Evolutionary conservation across 176 grass and related monocot species (phyloP), one percentile per base, ranked within the genome.

Genomic region (Rhynchospora pubera): DNA sequence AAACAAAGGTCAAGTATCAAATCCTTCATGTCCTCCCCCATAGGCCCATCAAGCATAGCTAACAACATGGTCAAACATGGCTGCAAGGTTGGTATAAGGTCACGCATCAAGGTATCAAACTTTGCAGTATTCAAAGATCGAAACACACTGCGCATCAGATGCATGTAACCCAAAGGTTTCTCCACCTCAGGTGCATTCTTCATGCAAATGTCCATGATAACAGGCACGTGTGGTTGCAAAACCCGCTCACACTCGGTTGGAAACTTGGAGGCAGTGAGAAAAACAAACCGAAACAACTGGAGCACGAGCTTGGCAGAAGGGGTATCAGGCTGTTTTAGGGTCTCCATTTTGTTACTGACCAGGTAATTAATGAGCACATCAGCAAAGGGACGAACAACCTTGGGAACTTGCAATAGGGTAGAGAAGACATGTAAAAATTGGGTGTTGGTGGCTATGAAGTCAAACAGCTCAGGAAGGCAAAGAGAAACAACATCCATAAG

Each of bases 401-500:
- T 99, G 19, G 84, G 84, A 87, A 87, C 80, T 93, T 99, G 96
- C 67, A 99, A 65, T 85, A 99, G 92, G 23, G 90, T 91, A 14
- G 92, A 95, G 89, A 99, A 93, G 84, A 99, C 94, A 70, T 91
- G 96, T 65, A 99, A 80, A 52, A 99, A 88, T 87, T 95, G 96
- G 81, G 88, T 93, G 68, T 95, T 93, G 15, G 91, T 93, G 90
- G 89, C 92, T 89, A 99, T 93, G 86, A 91, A 99, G 42, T 95
- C 82, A 76, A 99, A 99, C 73, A 99, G 89, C 63, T 99, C 96
- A 3, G 96, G 92, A 89, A 99, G 89, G 79, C 92, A 99, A 42
- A 99, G 91, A n/a, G 96, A 99, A 43, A 99, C 93, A 85, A 99
- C 92, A 48, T 99, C 96, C 96, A 99, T 99, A 50, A 99, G 88